Conservation (phyloP, 2,329 filamentous ascomycete species). For the Calcarisporium arbuscula region DNA sequence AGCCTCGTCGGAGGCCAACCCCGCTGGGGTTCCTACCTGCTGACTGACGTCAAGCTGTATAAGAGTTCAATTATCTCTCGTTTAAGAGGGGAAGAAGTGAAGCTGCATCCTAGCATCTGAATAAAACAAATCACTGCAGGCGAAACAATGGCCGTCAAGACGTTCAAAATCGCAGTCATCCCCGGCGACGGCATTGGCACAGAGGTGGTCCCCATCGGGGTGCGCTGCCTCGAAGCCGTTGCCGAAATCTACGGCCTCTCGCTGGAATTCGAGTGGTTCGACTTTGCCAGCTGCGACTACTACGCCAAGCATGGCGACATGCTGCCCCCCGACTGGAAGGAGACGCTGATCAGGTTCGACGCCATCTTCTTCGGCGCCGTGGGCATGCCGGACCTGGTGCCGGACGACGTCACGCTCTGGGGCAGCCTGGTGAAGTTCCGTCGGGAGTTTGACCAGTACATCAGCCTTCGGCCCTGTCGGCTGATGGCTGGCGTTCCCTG, state of each 20-base stretch:
- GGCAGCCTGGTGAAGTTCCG: constrained; percentile 60
- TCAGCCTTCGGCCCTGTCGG: constrained; percentile 60
- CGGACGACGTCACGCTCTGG: constrained; percentile 64
- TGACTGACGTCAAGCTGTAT: too few species aligned
- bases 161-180: constrained; percentile 52
- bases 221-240: constrained; percentile 33
- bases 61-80: too few species aligned
- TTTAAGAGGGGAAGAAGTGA: too few species aligned
- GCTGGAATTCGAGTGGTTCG: constrained; percentile 54
- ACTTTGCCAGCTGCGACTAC: constrained; percentile 61
- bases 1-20: too few species aligned
- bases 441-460: constrained; percentile 61
- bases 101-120: too few species aligned
- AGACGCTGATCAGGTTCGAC: constrained; percentile 51
- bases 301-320: constrained; percentile 38
- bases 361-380: constrained; percentile 65
- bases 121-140: too few species aligned
- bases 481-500: constrained; percentile 54
- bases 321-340: constrained; percentile 39
- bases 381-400: constrained; percentile 47
- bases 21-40: too few species aligned
- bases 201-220: constrained; percentile 43
- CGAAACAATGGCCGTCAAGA: too few species aligned
- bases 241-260: constrained; percentile 48
- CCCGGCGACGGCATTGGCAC: constrained; percentile 58